Evolutionary conservation across 495 filamentous ascomycete genomes (phyloP).

Genomic region (Trichoderma reesei): DNA sequence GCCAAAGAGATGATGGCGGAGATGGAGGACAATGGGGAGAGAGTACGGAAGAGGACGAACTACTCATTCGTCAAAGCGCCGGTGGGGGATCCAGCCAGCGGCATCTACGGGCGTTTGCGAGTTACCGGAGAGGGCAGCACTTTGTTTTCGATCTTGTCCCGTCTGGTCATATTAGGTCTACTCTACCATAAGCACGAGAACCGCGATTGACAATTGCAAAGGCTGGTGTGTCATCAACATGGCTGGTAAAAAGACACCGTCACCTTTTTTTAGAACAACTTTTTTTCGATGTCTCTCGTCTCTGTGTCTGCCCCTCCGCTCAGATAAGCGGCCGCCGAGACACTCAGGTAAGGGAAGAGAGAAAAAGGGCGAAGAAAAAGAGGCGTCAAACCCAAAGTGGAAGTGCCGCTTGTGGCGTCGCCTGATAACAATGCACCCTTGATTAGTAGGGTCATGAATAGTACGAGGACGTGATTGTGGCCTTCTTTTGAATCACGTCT

Average conservation of each 20-base stretch:
- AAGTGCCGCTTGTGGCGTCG: background rate
- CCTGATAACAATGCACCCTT: background rate
- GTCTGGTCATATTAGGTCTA: too few species aligned
- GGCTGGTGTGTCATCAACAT: background rate
- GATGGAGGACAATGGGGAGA: background rate
- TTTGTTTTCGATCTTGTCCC: background rate
- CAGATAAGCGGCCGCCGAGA: background rate
- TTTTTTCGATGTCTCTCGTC: background rate
- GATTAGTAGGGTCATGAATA: background rate
- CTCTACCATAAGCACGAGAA: too few species aligned
- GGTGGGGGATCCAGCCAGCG: background rate
- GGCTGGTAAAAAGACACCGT: background rate
- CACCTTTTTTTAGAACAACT: background rate
- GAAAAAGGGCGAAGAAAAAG: background rate
- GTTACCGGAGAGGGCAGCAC: constrained; percentile 2
- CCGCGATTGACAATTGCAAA: background rate
- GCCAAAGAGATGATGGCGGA: background rate
- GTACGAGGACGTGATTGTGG: background rate
- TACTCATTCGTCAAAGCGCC: background rate
- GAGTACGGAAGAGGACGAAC: background rate
- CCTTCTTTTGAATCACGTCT: too few species aligned
- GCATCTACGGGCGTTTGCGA: background rate
- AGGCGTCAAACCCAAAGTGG: background rate
- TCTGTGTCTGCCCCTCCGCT: background rate
- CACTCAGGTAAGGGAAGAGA: too few species aligned